phyloP scores from a whole-genome alignment of 331 rosid genomes.

The Cydonia oblonga region DNA sequence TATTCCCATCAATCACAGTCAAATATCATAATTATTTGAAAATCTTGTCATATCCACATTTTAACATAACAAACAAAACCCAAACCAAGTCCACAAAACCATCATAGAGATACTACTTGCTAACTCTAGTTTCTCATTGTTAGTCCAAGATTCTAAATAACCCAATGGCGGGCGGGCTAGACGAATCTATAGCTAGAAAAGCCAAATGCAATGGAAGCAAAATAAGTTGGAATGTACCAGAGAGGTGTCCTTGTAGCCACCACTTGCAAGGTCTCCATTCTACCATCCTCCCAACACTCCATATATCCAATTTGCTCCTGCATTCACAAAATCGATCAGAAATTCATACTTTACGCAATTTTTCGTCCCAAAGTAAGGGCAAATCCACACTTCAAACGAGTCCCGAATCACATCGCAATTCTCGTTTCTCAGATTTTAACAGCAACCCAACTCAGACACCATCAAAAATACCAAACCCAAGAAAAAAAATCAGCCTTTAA shows the following conservation, averaged over 20 bases:
- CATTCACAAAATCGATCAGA: slow-evolving; percentile 11
- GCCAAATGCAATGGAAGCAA: background rate
- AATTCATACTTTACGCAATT: background rate
- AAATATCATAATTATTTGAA: background rate
- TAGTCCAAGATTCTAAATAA: background rate
- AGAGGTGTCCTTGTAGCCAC: slow-evolving; percentile 66
- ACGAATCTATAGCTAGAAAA: background rate
- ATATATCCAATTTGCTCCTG: slow-evolving; percentile 49
- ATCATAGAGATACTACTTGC: too few species aligned
- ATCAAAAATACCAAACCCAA: background rate
- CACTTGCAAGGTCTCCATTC: slow-evolving; percentile 95
- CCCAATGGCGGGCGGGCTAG: background rate
- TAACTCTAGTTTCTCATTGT: background rate
- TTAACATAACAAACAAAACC: background rate
- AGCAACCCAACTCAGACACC: background rate
- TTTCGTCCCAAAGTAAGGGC: background rate
- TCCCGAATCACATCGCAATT: background rate
- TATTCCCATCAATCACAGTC: background rate
- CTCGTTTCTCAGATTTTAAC: background rate
- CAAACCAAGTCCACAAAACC: background rate
- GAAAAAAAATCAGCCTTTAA: background rate
- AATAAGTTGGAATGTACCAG: slow-evolving; percentile 30
- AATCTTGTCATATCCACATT: background rate
- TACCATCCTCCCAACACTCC: slow-evolving; percentile 62
- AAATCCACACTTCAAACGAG: background rate